Conservation (phyloP, 2,329 filamentous ascomycete genomes). For the Grosmannia serpens region DNA sequence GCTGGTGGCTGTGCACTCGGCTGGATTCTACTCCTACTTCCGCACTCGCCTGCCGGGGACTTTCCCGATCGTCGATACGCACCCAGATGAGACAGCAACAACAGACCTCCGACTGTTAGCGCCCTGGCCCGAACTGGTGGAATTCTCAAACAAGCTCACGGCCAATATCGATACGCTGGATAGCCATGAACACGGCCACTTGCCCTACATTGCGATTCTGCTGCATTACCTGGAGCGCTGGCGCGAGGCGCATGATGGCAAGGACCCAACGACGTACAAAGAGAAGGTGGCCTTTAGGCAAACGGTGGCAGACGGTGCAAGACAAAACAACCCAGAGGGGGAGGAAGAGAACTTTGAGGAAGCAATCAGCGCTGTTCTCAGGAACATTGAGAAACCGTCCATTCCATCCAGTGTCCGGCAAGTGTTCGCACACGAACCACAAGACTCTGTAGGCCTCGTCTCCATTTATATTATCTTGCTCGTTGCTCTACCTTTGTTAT, state of each 20-base stretch:
- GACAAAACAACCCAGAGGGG: conserved; percentile 66
- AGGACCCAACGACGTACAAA: conserved; percentile 60
- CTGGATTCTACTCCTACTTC: conserved; percentile 86
- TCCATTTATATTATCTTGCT: background rate
- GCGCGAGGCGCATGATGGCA: conserved; percentile 59
- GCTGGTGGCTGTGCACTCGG: conserved; percentile 72
- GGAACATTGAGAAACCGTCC: conserved; percentile 61
- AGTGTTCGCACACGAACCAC: conserved; percentile 55
- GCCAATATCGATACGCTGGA: conserved; percentile 56
- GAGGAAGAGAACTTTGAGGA: conserved; percentile 97
- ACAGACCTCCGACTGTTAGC: conserved; percentile 73
- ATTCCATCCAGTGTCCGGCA: conserved; percentile 60
- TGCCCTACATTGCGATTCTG: conserved; percentile 77
- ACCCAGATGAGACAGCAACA: conserved; percentile 76
- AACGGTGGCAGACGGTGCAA: conserved; percentile 53
- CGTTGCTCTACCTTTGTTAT: background rate
- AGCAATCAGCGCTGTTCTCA: conserved; percentile 75
- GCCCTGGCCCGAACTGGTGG: conserved; percentile 73
- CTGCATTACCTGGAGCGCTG: conserved; percentile 73
- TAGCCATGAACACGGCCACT: conserved; percentile 77
- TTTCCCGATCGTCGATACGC: conserved; percentile 90
- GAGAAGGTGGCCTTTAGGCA: conserved; percentile 79
- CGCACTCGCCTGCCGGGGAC: conserved; percentile 64
- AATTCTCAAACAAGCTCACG: conserved; percentile 57
- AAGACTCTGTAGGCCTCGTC: conserved; percentile 1